A percentile compares a stretch with the other conserved stretches of the same genome.
phyloP scores from a whole-genome alignment of 148 eudicot genomes.

The Rhododendron henanense region DNA sequence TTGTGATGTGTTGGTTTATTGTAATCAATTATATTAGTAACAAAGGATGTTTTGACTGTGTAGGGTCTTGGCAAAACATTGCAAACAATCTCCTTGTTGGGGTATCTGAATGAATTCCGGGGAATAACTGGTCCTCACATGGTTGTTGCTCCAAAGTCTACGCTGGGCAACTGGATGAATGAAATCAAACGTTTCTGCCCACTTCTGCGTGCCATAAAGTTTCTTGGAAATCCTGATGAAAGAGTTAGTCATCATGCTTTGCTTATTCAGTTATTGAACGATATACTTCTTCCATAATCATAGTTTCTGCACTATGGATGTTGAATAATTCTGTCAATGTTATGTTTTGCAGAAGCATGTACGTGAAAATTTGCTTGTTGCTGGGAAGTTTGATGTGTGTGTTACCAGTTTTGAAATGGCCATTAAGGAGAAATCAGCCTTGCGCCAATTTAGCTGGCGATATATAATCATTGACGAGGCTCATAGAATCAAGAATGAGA shows the following conservation, averaged over 20 bases:
- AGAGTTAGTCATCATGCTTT: slow-evolving; percentile 44
- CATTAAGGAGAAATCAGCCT: slow-evolving; percentile 70
- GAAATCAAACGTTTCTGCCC: slow-evolving; percentile 96
- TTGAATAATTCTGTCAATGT: background rate
- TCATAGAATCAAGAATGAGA: slow-evolving; percentile 97
- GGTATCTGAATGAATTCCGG: slow-evolving; percentile 88
- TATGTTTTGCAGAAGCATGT: slow-evolving; percentile 61
- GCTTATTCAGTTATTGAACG: background rate
- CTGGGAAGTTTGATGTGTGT: slow-evolving; percentile 98
- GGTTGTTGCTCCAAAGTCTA: slow-evolving; percentile 99
- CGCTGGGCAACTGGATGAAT: slow-evolving; percentile 99
- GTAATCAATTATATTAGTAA: background rate
- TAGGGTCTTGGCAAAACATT: slow-evolving; percentile 98
- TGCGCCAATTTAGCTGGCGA: slow-evolving; percentile 98
- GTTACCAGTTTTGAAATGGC: slow-evolving; percentile 99
- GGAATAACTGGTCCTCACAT: slow-evolving; percentile 98
- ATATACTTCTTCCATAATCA: background rate
- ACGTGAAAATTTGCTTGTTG: slow-evolving; percentile 80
- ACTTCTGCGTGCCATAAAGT: slow-evolving; percentile 73
- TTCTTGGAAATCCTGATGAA: slow-evolving; percentile 94
- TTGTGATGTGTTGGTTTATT: background rate
- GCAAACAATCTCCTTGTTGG: slow-evolving; percentile 96
- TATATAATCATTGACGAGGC: slow-evolving; percentile 98
- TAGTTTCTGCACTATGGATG: background rate
- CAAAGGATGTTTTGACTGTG: background rate